Percentiles rank a stretch among this genome's conserved stretches.
Conservation (phyloP, 768 basidiomycete species). For the Sporobolomyces roseus region DNA sequence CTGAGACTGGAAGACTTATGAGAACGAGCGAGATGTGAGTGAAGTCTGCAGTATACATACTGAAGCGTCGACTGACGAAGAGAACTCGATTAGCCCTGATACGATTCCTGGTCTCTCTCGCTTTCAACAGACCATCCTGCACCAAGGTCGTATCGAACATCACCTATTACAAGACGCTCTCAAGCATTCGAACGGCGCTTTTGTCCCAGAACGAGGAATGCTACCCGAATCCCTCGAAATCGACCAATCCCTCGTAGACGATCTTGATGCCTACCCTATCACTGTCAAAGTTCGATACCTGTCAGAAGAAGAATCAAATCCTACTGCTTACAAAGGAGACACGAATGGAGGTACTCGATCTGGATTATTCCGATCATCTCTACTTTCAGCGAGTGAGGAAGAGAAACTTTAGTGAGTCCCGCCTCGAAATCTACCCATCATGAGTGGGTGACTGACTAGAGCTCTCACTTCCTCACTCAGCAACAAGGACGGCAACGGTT, state of each 20-base stretch:
- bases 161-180: constrained; percentile 34
- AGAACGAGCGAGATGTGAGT: constrained; percentile 36
- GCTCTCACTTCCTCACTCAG: background rate
- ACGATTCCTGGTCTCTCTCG: constrained; percentile 39
- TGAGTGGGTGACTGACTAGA: too few species aligned
- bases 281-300: constrained; percentile 43
- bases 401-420: constrained; percentile 36
- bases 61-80: background rate
- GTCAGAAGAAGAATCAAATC: constrained; percentile 43
- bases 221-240: constrained; percentile 45
- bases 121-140: constrained; percentile 40
- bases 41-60: background rate
- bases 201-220: constrained; percentile 45
- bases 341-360: constrained; percentile 29
- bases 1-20: constrained; percentile 31
- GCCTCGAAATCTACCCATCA: too few species aligned
- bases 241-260: constrained; percentile 42
- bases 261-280: constrained; percentile 44
- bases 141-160: constrained; percentile 36
- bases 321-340: constrained; percentile 32
- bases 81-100: constrained; percentile 28
- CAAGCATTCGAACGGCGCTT: constrained; percentile 38
- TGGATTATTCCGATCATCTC: constrained; percentile 42
- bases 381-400: constrained; percentile 42
- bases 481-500: constrained; percentile 15